phyloP scores from a whole-genome alignment of 2,329 filamentous ascomycete species.

The Basipetospora chlamydospora region DNA sequence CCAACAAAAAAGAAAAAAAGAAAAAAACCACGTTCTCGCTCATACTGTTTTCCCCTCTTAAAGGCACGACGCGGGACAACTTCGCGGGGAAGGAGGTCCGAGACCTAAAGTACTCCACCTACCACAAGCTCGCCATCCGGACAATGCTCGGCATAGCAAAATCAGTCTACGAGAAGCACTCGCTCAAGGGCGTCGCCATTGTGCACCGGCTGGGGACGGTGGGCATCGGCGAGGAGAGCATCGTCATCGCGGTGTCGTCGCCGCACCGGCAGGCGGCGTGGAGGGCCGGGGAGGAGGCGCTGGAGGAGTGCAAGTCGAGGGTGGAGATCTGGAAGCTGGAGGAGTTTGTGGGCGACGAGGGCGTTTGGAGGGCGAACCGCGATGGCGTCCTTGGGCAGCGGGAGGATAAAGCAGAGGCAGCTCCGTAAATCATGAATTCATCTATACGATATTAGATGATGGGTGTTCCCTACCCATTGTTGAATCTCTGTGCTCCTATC shows the following conservation, averaged over 20 bases:
- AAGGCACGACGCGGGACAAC: slow-evolving; percentile 63
- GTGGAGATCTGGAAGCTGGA: slow-evolving; percentile 96
- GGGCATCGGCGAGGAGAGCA: slow-evolving; percentile 83
- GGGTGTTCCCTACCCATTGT: no score
- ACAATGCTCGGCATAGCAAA: slow-evolving; percentile 53
- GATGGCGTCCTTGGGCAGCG: slow-evolving; percentile 50
- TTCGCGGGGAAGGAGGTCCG: slow-evolving; percentile 59
- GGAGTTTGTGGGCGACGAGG: slow-evolving; percentile 65
- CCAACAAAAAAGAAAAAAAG: no score
- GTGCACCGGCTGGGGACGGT: slow-evolving; percentile 75
- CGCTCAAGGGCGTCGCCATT: slow-evolving; percentile 60
- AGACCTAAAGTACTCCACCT: slow-evolving; percentile 62
- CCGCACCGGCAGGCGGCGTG: slow-evolving; percentile 76
- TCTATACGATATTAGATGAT: no score
- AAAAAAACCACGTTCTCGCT: no score
- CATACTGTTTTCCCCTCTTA: background rate
- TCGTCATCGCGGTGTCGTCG: slow-evolving; percentile 73
- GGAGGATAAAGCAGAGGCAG: no score
- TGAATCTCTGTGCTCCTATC: no score
- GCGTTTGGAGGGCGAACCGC: slow-evolving; percentile 76
- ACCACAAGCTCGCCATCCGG: slow-evolving; percentile 52
- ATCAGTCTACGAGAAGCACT: slow-evolving; percentile 42
- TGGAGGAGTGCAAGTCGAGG: slow-evolving; percentile 71
- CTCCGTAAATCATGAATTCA: no score
- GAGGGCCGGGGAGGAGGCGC: slow-evolving; percentile 73